Evolutionary conservation across 371 early-diverging fungal species (phyloP).

Genomic region (Mortierella sp.): DNA sequence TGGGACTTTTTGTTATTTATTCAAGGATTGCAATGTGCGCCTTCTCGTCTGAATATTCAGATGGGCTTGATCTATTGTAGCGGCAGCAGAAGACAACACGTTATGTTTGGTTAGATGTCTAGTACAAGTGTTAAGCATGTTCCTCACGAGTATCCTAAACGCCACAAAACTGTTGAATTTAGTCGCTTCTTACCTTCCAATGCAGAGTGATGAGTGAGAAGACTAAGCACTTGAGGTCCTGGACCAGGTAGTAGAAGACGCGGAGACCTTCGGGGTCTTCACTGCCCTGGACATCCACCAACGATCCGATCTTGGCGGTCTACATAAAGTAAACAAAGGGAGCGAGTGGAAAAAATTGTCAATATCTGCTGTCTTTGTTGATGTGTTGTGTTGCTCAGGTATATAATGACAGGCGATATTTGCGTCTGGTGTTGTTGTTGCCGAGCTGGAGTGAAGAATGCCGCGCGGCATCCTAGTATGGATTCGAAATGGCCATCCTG

Average conservation of each 20-base stretch:
- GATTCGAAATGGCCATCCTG: too few species aligned
- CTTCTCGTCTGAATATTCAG: background rate
- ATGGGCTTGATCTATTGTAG: slow-evolving; percentile 28
- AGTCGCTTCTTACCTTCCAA: slow-evolving; percentile 85
- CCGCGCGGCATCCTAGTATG: too few species aligned
- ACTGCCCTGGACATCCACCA: slow-evolving; percentile 91
- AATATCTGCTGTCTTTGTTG: background rate
- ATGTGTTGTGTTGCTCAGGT: background rate
- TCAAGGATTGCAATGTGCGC: background rate
- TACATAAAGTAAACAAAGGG: slow-evolving; percentile 35
- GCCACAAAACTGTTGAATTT: too few species aligned
- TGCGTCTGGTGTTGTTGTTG: background rate
- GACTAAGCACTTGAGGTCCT: slow-evolving; percentile 96
- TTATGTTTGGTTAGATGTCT: background rate
- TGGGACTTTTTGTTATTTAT: background rate
- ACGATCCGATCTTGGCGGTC: slow-evolving; percentile 93
- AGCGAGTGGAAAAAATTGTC: background rate
- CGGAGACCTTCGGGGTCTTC: slow-evolving; percentile 96
- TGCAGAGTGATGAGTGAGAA: slow-evolving; percentile 95
- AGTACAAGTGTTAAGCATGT: background rate
- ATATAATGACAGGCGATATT: slow-evolving; percentile 9
- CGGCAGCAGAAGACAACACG: background rate
- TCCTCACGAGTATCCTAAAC: too few species aligned
- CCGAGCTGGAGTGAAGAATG: too few species aligned
- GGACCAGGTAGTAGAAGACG: slow-evolving; percentile 96